These are phyloP conservation scores for Aspergillus melleus DNA, from an alignment of 2,329 filamentous ascomycete species.

Conservation along the genomic window DNA sequence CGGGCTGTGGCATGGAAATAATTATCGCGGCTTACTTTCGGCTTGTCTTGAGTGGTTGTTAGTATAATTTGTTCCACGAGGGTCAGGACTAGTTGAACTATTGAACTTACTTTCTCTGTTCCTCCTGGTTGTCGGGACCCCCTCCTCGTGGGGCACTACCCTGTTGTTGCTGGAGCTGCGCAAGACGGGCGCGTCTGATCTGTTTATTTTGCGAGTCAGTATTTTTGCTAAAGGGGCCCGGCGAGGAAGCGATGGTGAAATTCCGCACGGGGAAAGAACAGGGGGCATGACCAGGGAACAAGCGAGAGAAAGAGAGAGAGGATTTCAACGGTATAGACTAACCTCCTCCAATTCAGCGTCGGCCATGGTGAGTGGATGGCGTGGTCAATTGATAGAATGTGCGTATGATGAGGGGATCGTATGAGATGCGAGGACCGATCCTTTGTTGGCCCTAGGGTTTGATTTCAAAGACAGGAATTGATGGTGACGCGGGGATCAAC, in stretches of 20 bases:
- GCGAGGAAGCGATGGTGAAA: background rate
- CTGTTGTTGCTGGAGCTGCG: slow-evolving; percentile 86
- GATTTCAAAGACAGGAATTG: background rate
- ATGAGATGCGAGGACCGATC: background rate
- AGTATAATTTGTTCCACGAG: background rate
- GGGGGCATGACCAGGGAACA: background rate
- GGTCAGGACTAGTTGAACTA: background rate
- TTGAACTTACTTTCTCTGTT: slow-evolving; percentile 62
- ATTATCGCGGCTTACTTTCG: slow-evolving; percentile 28
- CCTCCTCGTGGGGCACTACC: slow-evolving; percentile 49
- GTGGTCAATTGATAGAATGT: background rate
- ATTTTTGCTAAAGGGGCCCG: background rate
- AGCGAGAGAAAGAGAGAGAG: background rate
- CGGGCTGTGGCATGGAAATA: background rate
- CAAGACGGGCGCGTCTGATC: slow-evolving; percentile 89
- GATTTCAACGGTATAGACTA: slow-evolving; percentile 10
- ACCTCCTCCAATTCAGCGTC: slow-evolving; percentile 68
- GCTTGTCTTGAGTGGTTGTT: slow-evolving; percentile 26
- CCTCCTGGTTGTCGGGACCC: slow-evolving; percentile 57
- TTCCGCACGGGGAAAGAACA: background rate
- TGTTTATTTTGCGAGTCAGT: slow-evolving; percentile 39
- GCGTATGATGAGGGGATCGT: background rate
- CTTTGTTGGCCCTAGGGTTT: background rate
- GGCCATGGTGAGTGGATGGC: slow-evolving; percentile 49
- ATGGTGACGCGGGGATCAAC: background rate